Conservation (phyloP, 352 stramenopile species). For the Elongisporangium undulatum region DNA sequence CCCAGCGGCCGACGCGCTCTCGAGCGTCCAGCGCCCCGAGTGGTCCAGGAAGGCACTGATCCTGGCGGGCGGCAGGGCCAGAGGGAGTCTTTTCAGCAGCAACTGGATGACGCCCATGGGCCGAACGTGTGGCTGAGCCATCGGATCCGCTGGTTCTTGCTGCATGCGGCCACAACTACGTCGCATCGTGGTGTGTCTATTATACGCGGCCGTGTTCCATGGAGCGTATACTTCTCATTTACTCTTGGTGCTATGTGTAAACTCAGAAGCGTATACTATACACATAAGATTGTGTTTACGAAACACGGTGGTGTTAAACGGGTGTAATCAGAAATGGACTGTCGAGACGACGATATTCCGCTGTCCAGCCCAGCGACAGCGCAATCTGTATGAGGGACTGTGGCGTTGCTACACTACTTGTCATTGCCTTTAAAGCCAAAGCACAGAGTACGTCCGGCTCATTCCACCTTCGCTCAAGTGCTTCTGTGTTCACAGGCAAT, state of each 20-base stretch:
- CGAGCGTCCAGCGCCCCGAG: constrained; percentile 23
- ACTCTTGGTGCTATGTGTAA: not conserved
- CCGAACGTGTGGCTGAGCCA: not conserved
- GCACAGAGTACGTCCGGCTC: too few species aligned
- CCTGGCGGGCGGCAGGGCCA: not conserved
- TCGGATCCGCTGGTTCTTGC: not conserved
- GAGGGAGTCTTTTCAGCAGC: not conserved
- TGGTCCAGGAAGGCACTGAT: constrained; percentile 32
- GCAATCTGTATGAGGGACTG: too few species aligned
- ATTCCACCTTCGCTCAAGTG: too few species aligned
- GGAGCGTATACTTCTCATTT: not conserved
- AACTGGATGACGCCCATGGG: not conserved
- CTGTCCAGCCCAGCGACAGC: too few species aligned
- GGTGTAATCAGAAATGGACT: not conserved
- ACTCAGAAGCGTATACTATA: not conserved
- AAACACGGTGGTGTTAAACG: not conserved
- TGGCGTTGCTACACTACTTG: too few species aligned
- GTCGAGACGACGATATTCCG: too few species aligned
- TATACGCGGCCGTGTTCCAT: not conserved
- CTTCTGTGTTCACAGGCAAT: too few species aligned
- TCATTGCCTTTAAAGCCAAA: too few species aligned
- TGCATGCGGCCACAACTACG: not conserved
- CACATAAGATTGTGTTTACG: not conserved
- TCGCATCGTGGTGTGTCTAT: not conserved
- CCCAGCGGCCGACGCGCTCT: constrained; percentile 8